Conservation (phyloP, 2,329 filamentous ascomycete species). For the Tolypocladium paradoxum region DNA sequence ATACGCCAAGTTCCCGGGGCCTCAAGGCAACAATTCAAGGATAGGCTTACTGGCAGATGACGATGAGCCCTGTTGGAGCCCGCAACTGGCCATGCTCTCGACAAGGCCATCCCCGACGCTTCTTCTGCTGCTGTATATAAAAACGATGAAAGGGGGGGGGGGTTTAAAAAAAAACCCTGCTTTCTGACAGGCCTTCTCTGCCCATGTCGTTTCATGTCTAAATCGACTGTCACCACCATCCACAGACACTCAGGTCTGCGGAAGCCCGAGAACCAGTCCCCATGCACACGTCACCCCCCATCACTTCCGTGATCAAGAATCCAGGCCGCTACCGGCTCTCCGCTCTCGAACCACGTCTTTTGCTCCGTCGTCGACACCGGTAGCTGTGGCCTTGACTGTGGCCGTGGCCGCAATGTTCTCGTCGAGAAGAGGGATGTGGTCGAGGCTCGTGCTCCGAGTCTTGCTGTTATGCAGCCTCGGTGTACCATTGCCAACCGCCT, state of each 20-base stretch:
- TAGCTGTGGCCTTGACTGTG: conserved; percentile 15
- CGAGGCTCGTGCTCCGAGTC: conserved; percentile 26
- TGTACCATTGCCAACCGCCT: conserved; percentile 1
- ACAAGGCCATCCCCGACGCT: neutral
- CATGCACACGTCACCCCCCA: neutral
- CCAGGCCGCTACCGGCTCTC: conserved; percentile 19
- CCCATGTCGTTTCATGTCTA: neutral
- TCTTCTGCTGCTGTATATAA: neutral
- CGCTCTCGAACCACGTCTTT: conserved; percentile 37
- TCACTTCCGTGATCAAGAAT: neutral
- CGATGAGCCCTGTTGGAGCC: neutral
- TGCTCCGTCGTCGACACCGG: conserved; percentile 32
- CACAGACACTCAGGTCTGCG: too few species aligned
- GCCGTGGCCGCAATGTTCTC: conserved; percentile 24
- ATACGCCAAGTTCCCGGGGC: neutral
- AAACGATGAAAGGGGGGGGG: too few species aligned
- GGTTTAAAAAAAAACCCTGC: neutral
- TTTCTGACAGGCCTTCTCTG: neutral
- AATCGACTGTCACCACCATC: neutral
- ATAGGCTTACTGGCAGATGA: neutral
- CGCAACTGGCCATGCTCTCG: neutral
- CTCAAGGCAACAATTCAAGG: neutral
- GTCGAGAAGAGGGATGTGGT: conserved; percentile 48
- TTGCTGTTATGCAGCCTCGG: conserved; percentile 9
- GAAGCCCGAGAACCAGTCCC: neutral